Evolutionary conservation across 768 basidiomycete species (phyloP), one percentile per base, ranked within the genome.

Genomic region (Amanita muscaria): DNA sequence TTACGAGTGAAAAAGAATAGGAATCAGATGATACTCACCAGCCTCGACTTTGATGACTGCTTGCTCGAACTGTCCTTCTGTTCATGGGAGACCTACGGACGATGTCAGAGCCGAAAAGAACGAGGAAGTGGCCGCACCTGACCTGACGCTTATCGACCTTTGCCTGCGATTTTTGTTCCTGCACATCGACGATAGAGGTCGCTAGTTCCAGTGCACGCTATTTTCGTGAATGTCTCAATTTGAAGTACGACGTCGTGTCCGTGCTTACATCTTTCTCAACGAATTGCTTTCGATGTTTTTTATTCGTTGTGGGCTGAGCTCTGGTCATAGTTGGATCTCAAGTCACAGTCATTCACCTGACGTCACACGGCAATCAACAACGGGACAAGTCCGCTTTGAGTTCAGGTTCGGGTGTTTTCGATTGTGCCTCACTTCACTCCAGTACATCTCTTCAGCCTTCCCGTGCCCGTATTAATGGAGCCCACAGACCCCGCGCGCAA

Each of bases 131-230:
- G 2, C 16, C 10, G 21, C 18, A 15, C 72, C 69, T 69, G 66
- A 53, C 59, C 46, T 49, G 63, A 68, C 50, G 59, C 63, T 52
- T 62, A 73, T 52, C 64, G 63, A 57, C 58, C 53, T 65, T 74
- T 6, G 51, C 59, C 40, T 59, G 55, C 5, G 62, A 50, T 44
- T 68, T 74, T 53, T 72, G 54, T 57, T 78, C 76, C 48, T 74
- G 69, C 12, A 50, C 54, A 25, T 55, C 55, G n/a, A 60, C 68
- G 55, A 78, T 73, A 29, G 66, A 66, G 48, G 61, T 53, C n/a
- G 76, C 76, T 10, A 78, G 57, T 40, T 58, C 58, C 47, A 74
- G 51, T 4, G 68, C 66, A 49, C 75, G 73, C 76, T 77, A 50
- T 45, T 44, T 35, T 38, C 31, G 44, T 49, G 42, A 46, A 47